phyloP scores from a whole-genome alignment of 768 basidiomycete species.

The Rhizopogon vinicolor region DNA sequence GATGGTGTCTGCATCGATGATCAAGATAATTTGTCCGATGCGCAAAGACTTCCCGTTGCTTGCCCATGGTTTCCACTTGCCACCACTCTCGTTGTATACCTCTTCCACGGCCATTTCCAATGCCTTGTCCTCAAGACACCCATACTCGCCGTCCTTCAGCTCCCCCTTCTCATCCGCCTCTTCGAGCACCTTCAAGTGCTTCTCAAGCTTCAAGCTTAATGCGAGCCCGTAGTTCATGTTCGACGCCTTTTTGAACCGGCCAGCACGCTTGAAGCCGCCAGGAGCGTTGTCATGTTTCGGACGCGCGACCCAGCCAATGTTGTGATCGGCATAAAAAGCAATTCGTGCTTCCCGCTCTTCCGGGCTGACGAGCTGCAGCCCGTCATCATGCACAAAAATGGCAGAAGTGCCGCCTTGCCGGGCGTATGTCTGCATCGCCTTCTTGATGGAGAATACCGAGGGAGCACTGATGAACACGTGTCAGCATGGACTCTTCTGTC shows the following conservation, averaged over 20 bases:
- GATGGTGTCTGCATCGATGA: slow-evolving; percentile 84
- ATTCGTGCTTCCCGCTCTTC: slow-evolving; percentile 65
- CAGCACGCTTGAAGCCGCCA: slow-evolving; percentile 75
- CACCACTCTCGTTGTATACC: slow-evolving; percentile 54
- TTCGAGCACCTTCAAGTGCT: slow-evolving; percentile 37
- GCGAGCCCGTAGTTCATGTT: slow-evolving; percentile 86
- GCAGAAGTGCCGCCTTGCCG: slow-evolving; percentile 81
- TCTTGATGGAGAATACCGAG: slow-evolving; percentile 73
- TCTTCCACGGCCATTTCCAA: slow-evolving; percentile 73
- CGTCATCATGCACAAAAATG: slow-evolving; percentile 83
- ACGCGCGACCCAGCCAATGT: slow-evolving; percentile 82
- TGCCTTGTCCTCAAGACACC: slow-evolving; percentile 58
- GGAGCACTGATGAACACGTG: slow-evolving; percentile 43
- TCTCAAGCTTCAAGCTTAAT: slow-evolving; percentile 50
- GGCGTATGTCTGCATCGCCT: slow-evolving; percentile 89
- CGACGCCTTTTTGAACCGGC: slow-evolving; percentile 87
- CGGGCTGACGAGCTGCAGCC: slow-evolving; percentile 61
- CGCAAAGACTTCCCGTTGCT: slow-evolving; percentile 71
- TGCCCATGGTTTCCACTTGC: slow-evolving; percentile 69
- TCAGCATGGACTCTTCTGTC: slow-evolving; percentile 9
- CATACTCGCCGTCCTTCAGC: slow-evolving; percentile 34
- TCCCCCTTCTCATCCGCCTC: slow-evolving; percentile 26
- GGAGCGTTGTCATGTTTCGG: slow-evolving; percentile 58
- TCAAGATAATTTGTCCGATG: slow-evolving; percentile 74
- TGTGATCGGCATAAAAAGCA: slow-evolving; percentile 69